phyloP scores from a whole-genome alignment of 2,329 filamentous ascomycete species.

The Aspergillus sp. region DNA sequence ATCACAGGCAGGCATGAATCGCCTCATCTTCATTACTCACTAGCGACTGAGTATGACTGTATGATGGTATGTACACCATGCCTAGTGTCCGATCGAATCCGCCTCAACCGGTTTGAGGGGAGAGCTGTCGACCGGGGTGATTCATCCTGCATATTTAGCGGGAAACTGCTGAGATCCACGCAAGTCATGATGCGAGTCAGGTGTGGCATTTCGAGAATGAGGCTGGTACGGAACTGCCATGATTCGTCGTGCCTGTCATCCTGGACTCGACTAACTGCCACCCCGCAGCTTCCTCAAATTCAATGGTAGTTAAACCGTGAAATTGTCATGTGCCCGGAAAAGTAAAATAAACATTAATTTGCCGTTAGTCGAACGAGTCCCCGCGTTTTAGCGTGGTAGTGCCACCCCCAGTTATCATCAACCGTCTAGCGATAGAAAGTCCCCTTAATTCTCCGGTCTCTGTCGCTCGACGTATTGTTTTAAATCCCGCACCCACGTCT shows the following conservation, averaged over 20 bases:
- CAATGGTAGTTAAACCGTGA: no score
- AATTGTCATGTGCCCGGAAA: no score
- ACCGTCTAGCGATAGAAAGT: neutral
- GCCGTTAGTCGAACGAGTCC: neutral
- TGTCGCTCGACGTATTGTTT: slow-evolving; percentile 40
- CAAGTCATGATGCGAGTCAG: no score
- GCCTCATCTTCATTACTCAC: neutral
- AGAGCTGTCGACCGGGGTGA: no score
- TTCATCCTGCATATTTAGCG: neutral
- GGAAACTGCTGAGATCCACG: neutral
- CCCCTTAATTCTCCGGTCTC: neutral
- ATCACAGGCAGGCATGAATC: neutral
- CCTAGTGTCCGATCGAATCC: neutral
- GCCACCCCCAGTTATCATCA: no score
- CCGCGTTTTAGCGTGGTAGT: no score
- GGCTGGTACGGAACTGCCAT: neutral
- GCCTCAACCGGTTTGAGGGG: neutral
- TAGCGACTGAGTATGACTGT: no score
- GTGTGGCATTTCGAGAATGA: neutral
- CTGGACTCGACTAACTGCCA: no score
- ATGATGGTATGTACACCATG: no score
- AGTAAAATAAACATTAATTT: neutral
- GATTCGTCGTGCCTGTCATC: neutral
- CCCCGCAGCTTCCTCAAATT: neutral
- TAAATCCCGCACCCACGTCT: slow-evolving; percentile 42